Conservation (phyloP, 768 basidiomycete genomes). For the Auriscalpium orientale region DNA sequence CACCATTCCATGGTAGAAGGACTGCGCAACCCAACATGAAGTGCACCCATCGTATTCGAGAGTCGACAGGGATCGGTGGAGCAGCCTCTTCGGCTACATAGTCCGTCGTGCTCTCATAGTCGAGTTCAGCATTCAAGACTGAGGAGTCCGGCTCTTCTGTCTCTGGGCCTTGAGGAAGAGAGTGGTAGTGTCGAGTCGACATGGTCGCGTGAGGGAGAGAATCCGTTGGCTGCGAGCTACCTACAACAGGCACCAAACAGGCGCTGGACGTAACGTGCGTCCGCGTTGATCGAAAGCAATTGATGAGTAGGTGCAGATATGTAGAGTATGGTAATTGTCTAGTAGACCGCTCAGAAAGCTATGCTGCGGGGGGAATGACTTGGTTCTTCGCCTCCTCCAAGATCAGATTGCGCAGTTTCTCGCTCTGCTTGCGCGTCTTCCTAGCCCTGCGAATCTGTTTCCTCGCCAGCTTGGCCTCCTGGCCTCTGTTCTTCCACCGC, state of each 20-base stretch:
- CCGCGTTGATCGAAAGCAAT: too few species aligned
- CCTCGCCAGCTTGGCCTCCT: conserved; percentile 18
- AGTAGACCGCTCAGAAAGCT: neutral
- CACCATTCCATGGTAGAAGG: conserved; percentile 88
- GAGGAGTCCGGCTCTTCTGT: conserved; percentile 1
- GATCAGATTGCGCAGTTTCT: conserved; percentile 24
- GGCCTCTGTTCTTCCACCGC: conserved; percentile 37
- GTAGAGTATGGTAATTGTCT: neutral
- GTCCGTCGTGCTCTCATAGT: conserved; percentile 4
- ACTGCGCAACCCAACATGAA: conserved; percentile 74
- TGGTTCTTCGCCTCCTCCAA: conserved; percentile 25
- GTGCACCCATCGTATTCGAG: conserved; percentile 52
- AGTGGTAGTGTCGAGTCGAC: neutral
- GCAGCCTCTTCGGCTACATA: neutral
- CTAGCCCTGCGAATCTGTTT: conserved; percentile 20
- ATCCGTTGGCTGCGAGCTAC: too few species aligned
- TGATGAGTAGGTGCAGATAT: too few species aligned
- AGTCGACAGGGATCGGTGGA: conserved; percentile 25
- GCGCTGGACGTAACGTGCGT: too few species aligned
- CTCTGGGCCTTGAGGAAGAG: conserved; percentile 8
- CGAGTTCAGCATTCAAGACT: conserved; percentile 2
- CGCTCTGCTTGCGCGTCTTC: conserved; percentile 22
- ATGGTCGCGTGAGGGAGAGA: too few species aligned
- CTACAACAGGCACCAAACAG: too few species aligned
- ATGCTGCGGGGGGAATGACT: conserved; percentile 15